Conservation (phyloP, 345 rosid genomes). For the Corchorus olitorius region DNA sequence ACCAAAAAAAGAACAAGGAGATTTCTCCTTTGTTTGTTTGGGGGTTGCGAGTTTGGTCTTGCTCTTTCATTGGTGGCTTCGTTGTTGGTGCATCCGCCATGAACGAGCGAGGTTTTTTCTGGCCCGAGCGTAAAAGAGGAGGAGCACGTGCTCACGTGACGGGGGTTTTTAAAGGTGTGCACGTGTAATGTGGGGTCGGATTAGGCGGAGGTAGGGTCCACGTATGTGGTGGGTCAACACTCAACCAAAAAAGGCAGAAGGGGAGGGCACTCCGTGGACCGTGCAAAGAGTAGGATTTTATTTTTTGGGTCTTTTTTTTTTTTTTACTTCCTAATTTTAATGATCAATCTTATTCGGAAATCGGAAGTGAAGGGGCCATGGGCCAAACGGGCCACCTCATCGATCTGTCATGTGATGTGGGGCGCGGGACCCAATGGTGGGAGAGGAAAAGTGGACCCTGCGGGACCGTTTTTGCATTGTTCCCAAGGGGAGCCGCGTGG, state of each 20-base stretch:
- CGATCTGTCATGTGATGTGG: constrained; percentile 35
- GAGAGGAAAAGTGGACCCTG: constrained; percentile 12
- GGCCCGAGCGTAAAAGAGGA: neutral
- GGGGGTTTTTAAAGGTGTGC: constrained; percentile 34
- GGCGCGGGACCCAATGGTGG: constrained; percentile 38
- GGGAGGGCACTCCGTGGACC: constrained; percentile 33
- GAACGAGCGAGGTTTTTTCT: neutral
- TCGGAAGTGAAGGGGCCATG: neutral
- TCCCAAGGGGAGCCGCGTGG: constrained; percentile 51
- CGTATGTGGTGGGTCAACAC: constrained; percentile 51
- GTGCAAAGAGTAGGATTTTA: constrained; percentile 18
- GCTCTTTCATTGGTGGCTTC: neutral
- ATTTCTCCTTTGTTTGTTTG: neutral
- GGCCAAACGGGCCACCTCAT: constrained; percentile 26
- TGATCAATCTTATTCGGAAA: neutral
- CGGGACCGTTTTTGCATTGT: constrained; percentile 38
- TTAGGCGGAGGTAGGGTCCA: constrained; percentile 46
- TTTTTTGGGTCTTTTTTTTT: too few relatives aligned
- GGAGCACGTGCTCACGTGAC: constrained; percentile 67
- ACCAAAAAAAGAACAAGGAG: neutral
- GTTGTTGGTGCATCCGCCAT: constrained; percentile 31
- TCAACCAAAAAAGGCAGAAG: constrained; percentile 22
- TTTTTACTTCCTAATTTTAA: neutral
- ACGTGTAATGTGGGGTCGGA: constrained; percentile 62
- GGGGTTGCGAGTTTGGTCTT: neutral